These are phyloP conservation scores for Rubia yunnanensis DNA, from an alignment of 257 asterid species.

Conservation along the genomic window DNA sequence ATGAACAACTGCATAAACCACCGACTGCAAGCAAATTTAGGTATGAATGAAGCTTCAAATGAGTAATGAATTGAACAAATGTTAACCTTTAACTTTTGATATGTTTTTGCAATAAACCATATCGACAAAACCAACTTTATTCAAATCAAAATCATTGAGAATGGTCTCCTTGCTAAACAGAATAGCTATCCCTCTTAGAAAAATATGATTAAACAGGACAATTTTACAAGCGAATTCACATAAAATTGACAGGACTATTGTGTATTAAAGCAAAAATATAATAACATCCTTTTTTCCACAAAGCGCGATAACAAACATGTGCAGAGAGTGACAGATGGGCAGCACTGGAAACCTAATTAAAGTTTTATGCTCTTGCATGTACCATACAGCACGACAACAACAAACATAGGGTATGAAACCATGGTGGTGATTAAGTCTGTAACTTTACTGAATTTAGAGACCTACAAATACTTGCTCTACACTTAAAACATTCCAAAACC, in stretches of 20 bases:
- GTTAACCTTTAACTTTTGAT: neutral
- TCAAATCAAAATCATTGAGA: neutral
- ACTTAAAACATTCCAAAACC: no score
- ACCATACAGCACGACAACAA: no score
- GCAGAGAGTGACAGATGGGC: no score
- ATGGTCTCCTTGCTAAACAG: neutral
- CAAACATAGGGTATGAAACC: no score
- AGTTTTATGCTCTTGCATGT: no score
- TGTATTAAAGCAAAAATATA: neutral
- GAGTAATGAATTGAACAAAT: constrained; percentile 13
- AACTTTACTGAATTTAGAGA: no score
- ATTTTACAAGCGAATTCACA: neutral
- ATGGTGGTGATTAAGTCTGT: no score
- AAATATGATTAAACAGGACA: neutral
- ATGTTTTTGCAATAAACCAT: neutral
- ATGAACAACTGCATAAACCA: constrained; percentile 55
- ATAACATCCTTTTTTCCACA: neutral
- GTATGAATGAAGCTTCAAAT: neutral
- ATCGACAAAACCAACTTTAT: neutral
- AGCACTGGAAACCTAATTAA: neutral
- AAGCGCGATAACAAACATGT: no score
- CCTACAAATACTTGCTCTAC: no score
- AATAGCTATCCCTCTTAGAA: neutral
- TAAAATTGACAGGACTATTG: neutral
- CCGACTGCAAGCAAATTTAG: constrained; percentile 50